Evolutionary conservation across 148 eudicot species (phyloP).

Genomic region (Suaeda aralocaspica): DNA sequence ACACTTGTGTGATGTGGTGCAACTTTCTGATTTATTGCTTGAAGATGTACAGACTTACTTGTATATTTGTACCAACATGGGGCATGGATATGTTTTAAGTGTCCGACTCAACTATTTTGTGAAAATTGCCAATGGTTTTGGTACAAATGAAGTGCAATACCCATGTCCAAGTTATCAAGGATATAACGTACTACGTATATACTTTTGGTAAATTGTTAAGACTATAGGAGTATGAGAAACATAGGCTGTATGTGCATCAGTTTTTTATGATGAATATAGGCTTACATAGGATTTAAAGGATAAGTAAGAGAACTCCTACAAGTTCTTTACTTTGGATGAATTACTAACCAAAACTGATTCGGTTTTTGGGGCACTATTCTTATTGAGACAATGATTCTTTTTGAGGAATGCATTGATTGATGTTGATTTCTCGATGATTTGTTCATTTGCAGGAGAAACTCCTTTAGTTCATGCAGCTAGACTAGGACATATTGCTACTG

Average conservation of each 20-base stretch:
- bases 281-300: not conserved
- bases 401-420: not conserved
- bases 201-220: no score
- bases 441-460: constrained; percentile 82
- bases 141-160: no score
- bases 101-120: no score
- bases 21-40: not conserved
- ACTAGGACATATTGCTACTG: constrained; percentile 72
- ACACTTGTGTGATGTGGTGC: not conserved
- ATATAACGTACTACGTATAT: no score
- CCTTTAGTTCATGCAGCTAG: constrained; percentile 92
- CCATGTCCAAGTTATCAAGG: no score
- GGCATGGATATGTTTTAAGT: no score
- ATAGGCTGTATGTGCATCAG: not conserved
- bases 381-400: not conserved
- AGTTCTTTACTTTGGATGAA: not conserved
- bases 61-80: no score
- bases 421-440: not conserved
- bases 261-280: not conserved
- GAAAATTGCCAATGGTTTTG: no score
- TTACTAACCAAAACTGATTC: not conserved
- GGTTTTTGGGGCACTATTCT: not conserved
- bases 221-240: no score
- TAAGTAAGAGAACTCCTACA: not conserved
- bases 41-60: not conserved